Evolutionary conservation across 2,329 filamentous ascomycete genomes (phyloP), one percentile per base, ranked within the genome.

Genomic region (Penicillium thymicola): DNA sequence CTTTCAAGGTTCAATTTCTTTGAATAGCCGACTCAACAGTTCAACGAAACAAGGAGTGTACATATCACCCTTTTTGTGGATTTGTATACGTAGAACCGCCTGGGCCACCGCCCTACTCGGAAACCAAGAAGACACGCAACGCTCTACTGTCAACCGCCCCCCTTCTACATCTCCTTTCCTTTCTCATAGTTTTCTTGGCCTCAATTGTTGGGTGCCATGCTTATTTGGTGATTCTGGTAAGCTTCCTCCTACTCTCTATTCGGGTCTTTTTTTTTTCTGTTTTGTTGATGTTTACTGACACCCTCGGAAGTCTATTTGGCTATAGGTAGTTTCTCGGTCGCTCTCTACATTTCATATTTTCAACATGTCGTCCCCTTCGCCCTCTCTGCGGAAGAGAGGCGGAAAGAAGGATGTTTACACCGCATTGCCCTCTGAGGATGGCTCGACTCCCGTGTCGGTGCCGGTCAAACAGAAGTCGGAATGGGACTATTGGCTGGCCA

Each of bases 401-500:
- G 70, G 70, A 51, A 76, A 76, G 64, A 75, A 72, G 65, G 70
- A 72, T 60, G 61, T 56, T 23, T 51, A 45, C 52, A 54, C 65
- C 41, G 64, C 66, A 34, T 54, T 64, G 21, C 64, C 67, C 34
- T 66, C 67, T 6, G 63, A 65, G 47, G 55, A 63, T 63, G 59
- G 47, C 55, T 61, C 64, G 34, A 37, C 64, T 44, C 58, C 64
- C 51, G 65, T 63, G 49, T 44, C 38, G 40, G 55, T 64, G 41
- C 53, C 57, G 7, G 50, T 65, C 55, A 70, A 70, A 55, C 60
- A 60, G 7, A 61, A 65, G 55, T 82, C 82, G n/a, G 89, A 96
- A 75, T 87, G 85, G 81, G 90, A 95, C 68, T 95, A 97, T 81
- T 87, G 89, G 81, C 75, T 94, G 63, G 89, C 86, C 59, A 83